A percentile compares a stretch with the other conserved stretches of the same genome.
Evolutionary conservation across 1,284 basidiomycete species (phyloP).

Genomic region (Meripilus lineatus): DNA sequence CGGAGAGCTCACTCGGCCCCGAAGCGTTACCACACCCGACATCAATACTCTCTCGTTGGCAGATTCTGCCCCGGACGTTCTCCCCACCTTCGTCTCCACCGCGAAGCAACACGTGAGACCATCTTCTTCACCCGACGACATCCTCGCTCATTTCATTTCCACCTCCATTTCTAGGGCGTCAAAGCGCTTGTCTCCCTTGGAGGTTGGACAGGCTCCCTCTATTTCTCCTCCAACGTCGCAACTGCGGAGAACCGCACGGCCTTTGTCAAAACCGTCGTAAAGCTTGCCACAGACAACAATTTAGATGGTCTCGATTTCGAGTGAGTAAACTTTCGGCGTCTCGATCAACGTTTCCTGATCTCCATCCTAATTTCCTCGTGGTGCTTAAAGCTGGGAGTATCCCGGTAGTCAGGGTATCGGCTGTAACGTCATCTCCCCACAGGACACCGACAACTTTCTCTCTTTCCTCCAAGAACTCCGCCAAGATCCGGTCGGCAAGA

Average conservation of each 20-base stretch:
- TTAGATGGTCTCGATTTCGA: conserved; percentile 83
- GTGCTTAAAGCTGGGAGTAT: conserved; percentile 75
- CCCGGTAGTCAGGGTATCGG: conserved; percentile 67
- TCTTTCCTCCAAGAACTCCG: conserved; percentile 73
- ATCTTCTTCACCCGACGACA: not conserved
- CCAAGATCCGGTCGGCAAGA: conserved; percentile 44
- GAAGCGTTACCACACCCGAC: conserved; percentile 21
- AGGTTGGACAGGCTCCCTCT: conserved; percentile 75
- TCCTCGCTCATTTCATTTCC: not conserved
- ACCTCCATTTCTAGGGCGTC: conserved; percentile 40
- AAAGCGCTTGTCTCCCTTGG: conserved; percentile 73
- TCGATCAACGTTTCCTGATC: not conserved
- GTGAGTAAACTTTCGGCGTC: conserved; percentile 32
- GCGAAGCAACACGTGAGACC: conserved; percentile 23
- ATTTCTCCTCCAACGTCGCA: conserved; percentile 67
- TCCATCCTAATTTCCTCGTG: too few relatives aligned
- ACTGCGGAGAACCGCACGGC: conserved; percentile 51
- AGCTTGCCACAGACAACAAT: conserved; percentile 53
- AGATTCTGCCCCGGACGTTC: conserved; percentile 18
- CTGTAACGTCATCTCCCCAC: conserved; percentile 59
- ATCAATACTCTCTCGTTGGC: conserved; percentile 18
- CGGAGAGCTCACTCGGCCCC: not conserved
- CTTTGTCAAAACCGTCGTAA: conserved; percentile 64
- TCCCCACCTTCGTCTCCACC: conserved; percentile 25
- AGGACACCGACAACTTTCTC: conserved; percentile 73